These are phyloP conservation scores for Babesia gibsoni DNA, from an alignment of 169 alveolate species.

Conservation along the genomic window DNA sequence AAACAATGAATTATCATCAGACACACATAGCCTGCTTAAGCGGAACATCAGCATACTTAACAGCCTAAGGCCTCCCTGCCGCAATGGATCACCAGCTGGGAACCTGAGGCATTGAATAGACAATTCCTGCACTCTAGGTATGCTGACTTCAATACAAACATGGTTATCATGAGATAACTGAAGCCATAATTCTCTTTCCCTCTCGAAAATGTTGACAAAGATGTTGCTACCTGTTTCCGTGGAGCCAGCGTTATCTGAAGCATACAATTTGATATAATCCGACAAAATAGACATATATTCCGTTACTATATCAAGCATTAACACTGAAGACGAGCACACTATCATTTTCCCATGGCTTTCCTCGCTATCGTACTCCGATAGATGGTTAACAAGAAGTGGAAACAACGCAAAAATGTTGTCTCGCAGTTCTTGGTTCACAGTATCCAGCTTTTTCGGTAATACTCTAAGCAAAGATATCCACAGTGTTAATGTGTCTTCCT, in stretches of 20 bases:
- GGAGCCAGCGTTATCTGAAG: neutral
- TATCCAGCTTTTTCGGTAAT: constrained; percentile 12
- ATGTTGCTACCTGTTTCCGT: neutral
- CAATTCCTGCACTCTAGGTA: neutral
- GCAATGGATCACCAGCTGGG: neutral
- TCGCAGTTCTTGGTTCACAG: constrained; percentile 2
- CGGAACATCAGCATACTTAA: constrained; percentile 15
- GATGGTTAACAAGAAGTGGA: constrained; percentile 24
- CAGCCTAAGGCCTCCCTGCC: constrained; percentile 14
- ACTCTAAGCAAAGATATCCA: constrained; percentile 52
- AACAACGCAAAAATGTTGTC: constrained; percentile 1
- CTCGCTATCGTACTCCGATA: neutral
- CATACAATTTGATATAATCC: neutral
- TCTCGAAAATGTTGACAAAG: neutral
- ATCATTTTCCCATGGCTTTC: neutral
- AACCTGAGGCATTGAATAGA: neutral
- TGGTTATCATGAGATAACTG: neutral
- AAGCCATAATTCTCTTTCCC: neutral
- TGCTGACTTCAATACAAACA: neutral
- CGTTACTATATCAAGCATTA: constrained; percentile 19
- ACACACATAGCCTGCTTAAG: constrained; percentile 3
- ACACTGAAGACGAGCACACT: neutral
- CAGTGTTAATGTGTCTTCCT: constrained; percentile 10
- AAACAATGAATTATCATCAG: neutral
- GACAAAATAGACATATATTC: constrained; percentile 13